Conservation (phyloP, 495 filamentous ascomycete genomes). For the Penicillium lividum region DNA sequence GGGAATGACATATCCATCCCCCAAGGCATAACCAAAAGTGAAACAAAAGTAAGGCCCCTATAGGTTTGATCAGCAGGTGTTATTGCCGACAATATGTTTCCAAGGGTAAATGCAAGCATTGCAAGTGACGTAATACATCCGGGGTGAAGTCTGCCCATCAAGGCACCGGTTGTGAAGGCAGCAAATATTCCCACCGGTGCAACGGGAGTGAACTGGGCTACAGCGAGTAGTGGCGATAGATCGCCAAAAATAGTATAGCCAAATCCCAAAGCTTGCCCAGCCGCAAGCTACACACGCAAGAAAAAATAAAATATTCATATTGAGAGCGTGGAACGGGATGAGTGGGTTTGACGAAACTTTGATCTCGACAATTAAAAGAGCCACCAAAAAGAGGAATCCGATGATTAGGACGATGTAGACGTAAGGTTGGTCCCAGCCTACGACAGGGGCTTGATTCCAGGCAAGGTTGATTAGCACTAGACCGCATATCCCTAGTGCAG, state of each 20-base stretch:
- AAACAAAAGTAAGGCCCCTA: conserved; percentile 62
- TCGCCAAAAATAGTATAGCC: conserved; percentile 58
- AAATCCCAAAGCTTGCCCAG: conserved; percentile 64
- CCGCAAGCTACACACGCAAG: conserved; percentile 57
- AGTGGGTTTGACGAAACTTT: conserved; percentile 45
- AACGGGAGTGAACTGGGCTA: conserved; percentile 45
- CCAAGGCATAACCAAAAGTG: conserved; percentile 55
- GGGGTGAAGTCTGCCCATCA: conserved; percentile 42
- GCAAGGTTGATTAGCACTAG: conserved; percentile 62
- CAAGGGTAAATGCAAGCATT: conserved; percentile 48
- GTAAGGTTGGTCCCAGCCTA: conserved; percentile 60
- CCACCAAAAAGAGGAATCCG: too few species aligned
- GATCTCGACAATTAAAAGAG: conserved; percentile 42
- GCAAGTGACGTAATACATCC: conserved; percentile 53
- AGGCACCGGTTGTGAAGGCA: conserved; percentile 49
- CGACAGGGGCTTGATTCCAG: conserved; percentile 61
- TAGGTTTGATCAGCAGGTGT: conserved; percentile 51
- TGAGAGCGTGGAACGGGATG: too few species aligned
- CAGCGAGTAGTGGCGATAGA: conserved; percentile 54
- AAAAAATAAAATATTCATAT: conserved; percentile 56
- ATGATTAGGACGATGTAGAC: conserved; percentile 55
- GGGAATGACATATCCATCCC: conserved; percentile 63
- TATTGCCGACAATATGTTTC: conserved; percentile 49
- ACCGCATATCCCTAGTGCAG: conserved; percentile 50
- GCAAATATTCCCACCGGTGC: conserved; percentile 53